Evolutionary conservation across 1,284 basidiomycete genomes (phyloP), one percentile per base, ranked within the genome.

Genomic region (Moesziomyces sp.): DNA sequence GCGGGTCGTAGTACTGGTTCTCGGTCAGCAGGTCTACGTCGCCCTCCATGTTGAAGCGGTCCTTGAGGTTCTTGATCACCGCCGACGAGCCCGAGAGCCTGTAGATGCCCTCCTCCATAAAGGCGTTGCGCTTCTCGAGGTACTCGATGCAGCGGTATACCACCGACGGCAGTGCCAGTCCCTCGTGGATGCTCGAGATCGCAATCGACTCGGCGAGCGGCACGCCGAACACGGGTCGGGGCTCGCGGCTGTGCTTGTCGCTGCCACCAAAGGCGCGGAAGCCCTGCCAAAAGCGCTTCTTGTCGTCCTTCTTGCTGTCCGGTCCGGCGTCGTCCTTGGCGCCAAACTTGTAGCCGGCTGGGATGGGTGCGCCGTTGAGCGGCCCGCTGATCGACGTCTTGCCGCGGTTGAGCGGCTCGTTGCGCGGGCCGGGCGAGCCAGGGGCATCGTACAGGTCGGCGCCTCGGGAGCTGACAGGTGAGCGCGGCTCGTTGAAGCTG

Each of bases 61-160:
- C 96, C 81, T 92, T 94, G 61, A 99, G 87, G 47, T 87, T 90
- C 87, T 97, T 97, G 87, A 98, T 95, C 55, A 95, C 93, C 28
- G 93, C 93, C 5, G 80, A 74, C 45, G 74, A 78, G 34, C 83
- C 83, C 4, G 75, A 80, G 56, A 99, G 86, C 54, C 96, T 90
- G 86, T 99, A 99, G 74, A 99, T 97, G 40, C 96, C 96, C 86
- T 99, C 96, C 83, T 99, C 96, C 78, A 92, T 90, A 74, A 97
- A 92, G 11, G 96, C 96, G 80, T 93, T 89, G 85, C 93, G 93
- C 35, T 90, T 89, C 52, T 85, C 85, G 23, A 86, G 80, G 56
- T 85, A 86, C 61, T 86, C 85, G 46, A 86, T 84, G 77, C 92
- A 93, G 58, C 96, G 90, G 87, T 95, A 98, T 34, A 97, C 91